Evolutionary conservation across 306 rosid genomes (phyloP), one percentile per base, ranked within the genome.

Genomic region (Alnus rubra): DNA sequence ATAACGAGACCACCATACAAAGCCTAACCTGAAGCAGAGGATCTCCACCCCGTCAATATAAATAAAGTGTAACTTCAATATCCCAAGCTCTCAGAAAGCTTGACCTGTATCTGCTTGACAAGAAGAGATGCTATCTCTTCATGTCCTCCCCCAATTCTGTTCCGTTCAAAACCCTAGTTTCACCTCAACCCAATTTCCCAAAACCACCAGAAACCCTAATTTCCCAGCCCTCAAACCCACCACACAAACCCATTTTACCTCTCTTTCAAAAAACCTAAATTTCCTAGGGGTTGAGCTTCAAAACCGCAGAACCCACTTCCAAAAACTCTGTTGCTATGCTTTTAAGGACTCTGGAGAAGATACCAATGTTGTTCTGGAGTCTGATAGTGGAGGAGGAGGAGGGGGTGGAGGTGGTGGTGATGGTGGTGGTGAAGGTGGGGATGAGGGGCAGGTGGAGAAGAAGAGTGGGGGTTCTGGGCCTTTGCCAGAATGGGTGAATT

Each of bases 401-500:
- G 93, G 88, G 0, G 98, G 83, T 0, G 88, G 75, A 0, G 90
- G 74, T 1, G 88, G 51, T 13, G 90, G 69, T 0, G 87, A 77
- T 60, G 88, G 67, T 59, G 88, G 73, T 76, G 90, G 65, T 70
- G 89, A 42, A 0, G 69, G 70, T 60, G 90, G 80, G 30, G 88
- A 81, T 65, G 87, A 77, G 71, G 89, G 53, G 70, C 72, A 84
- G 35, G 84, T 67, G 56, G 86, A 86, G 79, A 88, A 90, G 60
- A 90, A 89, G 76, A 89, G 79, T 51, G 89, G 50, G 67, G 75
- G 86, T 75, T 54, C 79, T 30, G 89, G 90, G 79, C 33, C 63
- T 53, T 84, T 90, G 54, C 87, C 92, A 1, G 92, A 90, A 7
- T 91, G 98, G 98, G 63, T 93, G 78, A 90, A 89, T 84, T 84